phyloP scores from a whole-genome alignment of 805 yeast genomes.

The Candida qinlingensis region DNA sequence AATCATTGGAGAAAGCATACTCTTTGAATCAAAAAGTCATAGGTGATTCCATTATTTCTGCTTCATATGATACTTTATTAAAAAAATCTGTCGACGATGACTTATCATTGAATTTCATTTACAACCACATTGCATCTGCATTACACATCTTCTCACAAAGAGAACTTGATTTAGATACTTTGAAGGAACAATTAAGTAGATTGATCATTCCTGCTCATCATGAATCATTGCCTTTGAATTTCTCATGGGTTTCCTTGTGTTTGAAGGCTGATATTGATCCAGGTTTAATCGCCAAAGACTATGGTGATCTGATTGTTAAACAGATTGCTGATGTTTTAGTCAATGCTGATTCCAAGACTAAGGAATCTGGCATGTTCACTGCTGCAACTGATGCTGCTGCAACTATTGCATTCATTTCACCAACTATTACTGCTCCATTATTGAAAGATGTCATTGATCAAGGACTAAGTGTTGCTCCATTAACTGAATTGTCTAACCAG shows the following conservation, averaged over 20 bases:
- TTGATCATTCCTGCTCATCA: constrained; percentile 43
- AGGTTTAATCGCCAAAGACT: constrained; percentile 41
- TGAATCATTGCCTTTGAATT: constrained; percentile 32
- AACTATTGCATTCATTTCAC: constrained; percentile 52
- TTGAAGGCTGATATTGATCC: constrained; percentile 61
- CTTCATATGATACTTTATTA: constrained; percentile 31
- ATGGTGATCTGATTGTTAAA: constrained; percentile 21
- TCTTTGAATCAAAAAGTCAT: constrained; percentile 32
- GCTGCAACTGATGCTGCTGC: constrained; percentile 48
- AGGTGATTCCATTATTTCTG: constrained; percentile 39
- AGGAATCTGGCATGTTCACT: constrained; percentile 37
- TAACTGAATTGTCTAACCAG: constrained; percentile 35
- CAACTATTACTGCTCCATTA: constrained; percentile 48
- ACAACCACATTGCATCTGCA: constrained; percentile 30
- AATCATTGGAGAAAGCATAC: constrained; percentile 30
- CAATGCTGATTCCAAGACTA: constrained; percentile 11
- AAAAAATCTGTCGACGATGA: constrained; percentile 10
- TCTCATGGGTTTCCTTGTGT: constrained; percentile 75
- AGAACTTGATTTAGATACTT: constrained; percentile 15
- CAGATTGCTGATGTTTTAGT: constrained; percentile 19
- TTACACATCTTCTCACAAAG: constrained; percentile 34
- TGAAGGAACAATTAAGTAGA: constrained; percentile 32
- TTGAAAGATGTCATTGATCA: constrained; percentile 37
- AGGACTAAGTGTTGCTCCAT: constrained; percentile 31
- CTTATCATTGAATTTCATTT: constrained; percentile 19